phyloP scores from a whole-genome alignment of 257 asterid species.

The Echium plantagineum region DNA sequence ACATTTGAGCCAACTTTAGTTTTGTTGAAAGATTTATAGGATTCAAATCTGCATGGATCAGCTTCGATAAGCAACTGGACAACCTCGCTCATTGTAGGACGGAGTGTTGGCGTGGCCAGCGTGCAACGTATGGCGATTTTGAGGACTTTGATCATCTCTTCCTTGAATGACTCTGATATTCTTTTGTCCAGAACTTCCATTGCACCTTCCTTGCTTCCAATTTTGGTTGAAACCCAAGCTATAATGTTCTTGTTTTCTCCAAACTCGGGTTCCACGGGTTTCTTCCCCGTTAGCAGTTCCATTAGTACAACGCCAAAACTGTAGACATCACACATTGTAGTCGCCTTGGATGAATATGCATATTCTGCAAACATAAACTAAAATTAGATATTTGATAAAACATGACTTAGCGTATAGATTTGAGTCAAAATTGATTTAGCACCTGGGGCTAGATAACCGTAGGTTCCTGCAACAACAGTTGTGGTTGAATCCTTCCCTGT shows the following conservation, averaged over 20 bases:
- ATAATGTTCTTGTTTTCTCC: constrained; percentile 85
- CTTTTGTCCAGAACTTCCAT: constrained; percentile 53
- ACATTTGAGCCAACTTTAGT: constrained; percentile 17
- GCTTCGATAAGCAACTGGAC: constrained; percentile 68
- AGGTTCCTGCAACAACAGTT: constrained; percentile 75
- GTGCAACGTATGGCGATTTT: constrained; percentile 80
- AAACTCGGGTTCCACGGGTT: constrained; percentile 71
- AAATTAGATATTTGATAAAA: constrained; percentile 5
- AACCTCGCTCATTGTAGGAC: constrained; percentile 80
- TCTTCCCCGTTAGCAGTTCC: constrained; percentile 86
- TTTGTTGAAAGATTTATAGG: constrained; percentile 34
- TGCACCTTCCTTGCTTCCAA: constrained; percentile 62
- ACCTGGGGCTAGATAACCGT: constrained; percentile 98
- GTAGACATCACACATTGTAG: constrained; percentile 84
- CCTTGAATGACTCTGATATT: constrained; percentile 43
- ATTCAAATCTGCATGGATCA: constrained; percentile 48
- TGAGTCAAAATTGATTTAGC: not conserved
- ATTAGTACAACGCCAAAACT: constrained; percentile 82
- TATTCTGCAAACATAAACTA: constrained; percentile 38
- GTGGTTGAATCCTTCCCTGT: constrained; percentile 64
- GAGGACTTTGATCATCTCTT: constrained; percentile 77
- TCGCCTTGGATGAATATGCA: constrained; percentile 85
- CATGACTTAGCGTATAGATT: not conserved
- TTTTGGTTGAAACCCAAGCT: constrained; percentile 59
- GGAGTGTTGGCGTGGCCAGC: constrained; percentile 41